These are phyloP conservation scores for Phialophora tarda DNA, from an alignment of 2,329 filamentous ascomycete species.

Conservation along the genomic window DNA sequence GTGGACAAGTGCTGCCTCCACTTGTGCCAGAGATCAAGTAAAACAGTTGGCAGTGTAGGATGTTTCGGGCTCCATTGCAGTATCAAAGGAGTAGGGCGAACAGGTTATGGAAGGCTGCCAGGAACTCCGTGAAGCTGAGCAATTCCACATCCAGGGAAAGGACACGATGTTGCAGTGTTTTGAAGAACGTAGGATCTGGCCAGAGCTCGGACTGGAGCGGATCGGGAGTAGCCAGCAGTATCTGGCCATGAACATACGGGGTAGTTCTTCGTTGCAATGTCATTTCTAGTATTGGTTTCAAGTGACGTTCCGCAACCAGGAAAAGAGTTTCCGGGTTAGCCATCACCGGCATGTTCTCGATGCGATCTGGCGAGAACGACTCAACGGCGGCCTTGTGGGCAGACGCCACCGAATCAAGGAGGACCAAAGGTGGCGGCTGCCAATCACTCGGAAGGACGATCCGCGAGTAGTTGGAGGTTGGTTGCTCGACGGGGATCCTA, in stretches of 20 bases:
- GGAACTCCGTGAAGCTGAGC: conserved; percentile 22
- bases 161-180: conserved; percentile 8
- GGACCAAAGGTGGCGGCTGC: conserved; percentile 19
- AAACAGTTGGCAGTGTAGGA: conserved; percentile 5
- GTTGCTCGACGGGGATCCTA: neutral
- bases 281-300: conserved; percentile 23
- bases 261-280: conserved; percentile 31
- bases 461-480: neutral
- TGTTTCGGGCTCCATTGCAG: conserved; percentile 22
- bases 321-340: conserved; percentile 21
- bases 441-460: conserved; percentile 10
- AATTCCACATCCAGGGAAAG: conserved; percentile 18
- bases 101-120: conserved; percentile 29
- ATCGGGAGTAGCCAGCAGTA: conserved; percentile 9
- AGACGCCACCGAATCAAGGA: conserved; percentile 31
- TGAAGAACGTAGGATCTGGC: neutral
- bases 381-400: conserved; percentile 30
- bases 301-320: conserved; percentile 18
- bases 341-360: conserved; percentile 20
- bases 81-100: conserved; percentile 24
- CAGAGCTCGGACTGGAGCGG: neutral
- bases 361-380: conserved; percentile 17
- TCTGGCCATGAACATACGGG: conserved; percentile 29
- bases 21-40: conserved; percentile 19
- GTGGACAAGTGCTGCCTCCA: conserved; percentile 29